phyloP scores from a whole-genome alignment of 208 protist genomes.

The Zelonia costaricensis region DNA sequence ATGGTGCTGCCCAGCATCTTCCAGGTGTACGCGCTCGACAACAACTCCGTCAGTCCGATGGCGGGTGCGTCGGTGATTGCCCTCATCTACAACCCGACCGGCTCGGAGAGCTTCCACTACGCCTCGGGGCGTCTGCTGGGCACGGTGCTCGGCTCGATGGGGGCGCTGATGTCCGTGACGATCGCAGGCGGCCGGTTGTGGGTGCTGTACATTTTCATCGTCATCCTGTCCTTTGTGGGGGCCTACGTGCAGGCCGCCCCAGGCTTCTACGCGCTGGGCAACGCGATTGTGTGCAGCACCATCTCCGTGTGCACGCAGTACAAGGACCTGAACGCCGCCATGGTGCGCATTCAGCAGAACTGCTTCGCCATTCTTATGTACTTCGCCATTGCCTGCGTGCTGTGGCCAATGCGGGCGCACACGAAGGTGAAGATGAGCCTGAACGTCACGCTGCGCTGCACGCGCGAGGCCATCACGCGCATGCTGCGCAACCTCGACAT shows the following conservation, averaged over 20 bases:
- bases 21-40: slow-evolving; percentile 84
- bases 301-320: slow-evolving; percentile 91
- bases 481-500: slow-evolving; percentile 89
- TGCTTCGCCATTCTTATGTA: slow-evolving; percentile 92
- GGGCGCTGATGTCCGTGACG: slow-evolving; percentile 69
- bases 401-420: slow-evolving; percentile 87
- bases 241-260: slow-evolving; percentile 85
- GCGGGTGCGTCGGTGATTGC: slow-evolving; percentile 88
- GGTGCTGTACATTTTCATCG: slow-evolving; percentile 79
- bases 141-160: slow-evolving; percentile 81
- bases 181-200: slow-evolving; percentile 54
- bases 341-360: slow-evolving; percentile 91
- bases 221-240: slow-evolving; percentile 78
- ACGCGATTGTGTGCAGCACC: slow-evolving; percentile 85
- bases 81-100: slow-evolving; percentile 86
- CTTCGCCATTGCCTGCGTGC: slow-evolving; percentile 72
- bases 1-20: slow-evolving; percentile 87
- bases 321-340: slow-evolving; percentile 68
- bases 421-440: slow-evolving; percentile 84
- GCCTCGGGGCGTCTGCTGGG: slow-evolving; percentile 82
- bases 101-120: slow-evolving; percentile 91
- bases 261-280: slow-evolving; percentile 83
- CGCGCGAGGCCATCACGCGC: slow-evolving; percentile 72
- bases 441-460: slow-evolving; percentile 78
- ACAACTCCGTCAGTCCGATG: slow-evolving; percentile 72